phyloP scores from a whole-genome alignment of 768 basidiomycete species.

The Amanita muscaria region DNA sequence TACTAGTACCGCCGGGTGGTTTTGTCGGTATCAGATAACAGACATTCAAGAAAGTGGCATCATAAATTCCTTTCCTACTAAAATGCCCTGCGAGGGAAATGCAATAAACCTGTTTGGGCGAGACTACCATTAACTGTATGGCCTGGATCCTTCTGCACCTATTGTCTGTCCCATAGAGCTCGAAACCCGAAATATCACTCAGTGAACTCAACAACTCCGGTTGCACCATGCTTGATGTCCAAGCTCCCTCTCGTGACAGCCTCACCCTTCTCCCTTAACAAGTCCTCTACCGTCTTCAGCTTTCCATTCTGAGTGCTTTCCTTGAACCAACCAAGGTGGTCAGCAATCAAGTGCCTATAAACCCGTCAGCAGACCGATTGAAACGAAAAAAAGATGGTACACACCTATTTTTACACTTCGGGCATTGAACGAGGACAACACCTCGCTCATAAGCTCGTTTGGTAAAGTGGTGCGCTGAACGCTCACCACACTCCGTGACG shows the following conservation, averaged over 20 bases:
- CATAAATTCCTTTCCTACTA: no score
- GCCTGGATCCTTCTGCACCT: no score
- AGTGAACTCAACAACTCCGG: conserved; percentile 48
- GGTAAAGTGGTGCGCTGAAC: conserved; percentile 85
- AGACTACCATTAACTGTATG: no score
- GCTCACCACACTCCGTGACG: conserved; percentile 54
- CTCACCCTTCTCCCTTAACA: conserved; percentile 75
- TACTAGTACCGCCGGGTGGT: no score
- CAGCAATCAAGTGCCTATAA: conserved; percentile 74
- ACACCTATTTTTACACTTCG: conserved; percentile 80
- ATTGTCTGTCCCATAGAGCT: no score
- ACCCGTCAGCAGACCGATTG: not conserved
- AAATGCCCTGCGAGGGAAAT: no score
- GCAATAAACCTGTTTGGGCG: no score
- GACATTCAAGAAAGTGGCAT: no score
- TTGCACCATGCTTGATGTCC: no score
- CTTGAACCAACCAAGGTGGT: conserved; percentile 89
- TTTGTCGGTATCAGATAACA: no score
- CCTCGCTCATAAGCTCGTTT: conserved; percentile 80
- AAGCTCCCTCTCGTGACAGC: conserved; percentile 45
- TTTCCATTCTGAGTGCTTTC: conserved; percentile 68
- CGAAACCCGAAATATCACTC: no score
- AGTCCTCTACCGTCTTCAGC: conserved; percentile 72
- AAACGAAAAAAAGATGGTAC: conserved; percentile 17
- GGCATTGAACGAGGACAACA: conserved; percentile 87